These are phyloP conservation scores for Plenodomus biglobosus DNA, from an alignment of 2,329 filamentous ascomycete genomes.

Conservation along the genomic window DNA sequence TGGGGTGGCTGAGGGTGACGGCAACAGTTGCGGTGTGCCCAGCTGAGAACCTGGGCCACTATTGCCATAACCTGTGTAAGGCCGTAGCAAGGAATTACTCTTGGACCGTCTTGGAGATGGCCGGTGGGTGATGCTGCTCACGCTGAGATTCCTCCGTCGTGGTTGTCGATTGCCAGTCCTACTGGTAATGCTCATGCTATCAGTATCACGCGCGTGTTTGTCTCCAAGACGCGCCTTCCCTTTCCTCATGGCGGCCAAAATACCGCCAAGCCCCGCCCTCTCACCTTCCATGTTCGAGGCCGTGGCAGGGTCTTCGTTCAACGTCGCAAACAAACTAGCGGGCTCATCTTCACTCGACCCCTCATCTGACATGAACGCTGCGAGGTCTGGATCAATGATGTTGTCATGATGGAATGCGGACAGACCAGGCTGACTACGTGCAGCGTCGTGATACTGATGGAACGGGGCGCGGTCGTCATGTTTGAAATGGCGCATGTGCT, in stretches of 20 bases:
- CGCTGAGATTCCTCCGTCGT: constrained; percentile 79
- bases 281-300: constrained; percentile 70
- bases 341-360: constrained; percentile 92
- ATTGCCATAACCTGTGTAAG: constrained; percentile 45
- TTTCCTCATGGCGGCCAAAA: constrained; percentile 73
- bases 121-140: constrained; percentile 73
- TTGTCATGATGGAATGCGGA: constrained; percentile 98
- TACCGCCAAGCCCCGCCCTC: constrained; percentile 69
- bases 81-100: constrained; percentile 57
- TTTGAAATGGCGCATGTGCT: constrained; percentile 76
- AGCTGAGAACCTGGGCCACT: constrained; percentile 17
- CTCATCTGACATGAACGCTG: constrained; percentile 91
- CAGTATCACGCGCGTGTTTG: constrained; percentile 67
- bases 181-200: constrained; percentile 65
- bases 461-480: constrained; percentile 86
- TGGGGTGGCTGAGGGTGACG: constrained; percentile 29
- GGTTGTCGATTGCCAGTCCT: constrained; percentile 64
- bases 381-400: constrained; percentile 95
- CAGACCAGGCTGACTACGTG: constrained; percentile 65
- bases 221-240: constrained; percentile 72
- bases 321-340: constrained; percentile 76
- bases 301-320: constrained; percentile 64
- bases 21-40: constrained; percentile 27
- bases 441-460: constrained; percentile 72
- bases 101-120: constrained; percentile 68